These are phyloP conservation scores for Hypomontagnella submonticulosa DNA, from an alignment of 495 filamentous ascomycete genomes.

Conservation along the genomic window DNA sequence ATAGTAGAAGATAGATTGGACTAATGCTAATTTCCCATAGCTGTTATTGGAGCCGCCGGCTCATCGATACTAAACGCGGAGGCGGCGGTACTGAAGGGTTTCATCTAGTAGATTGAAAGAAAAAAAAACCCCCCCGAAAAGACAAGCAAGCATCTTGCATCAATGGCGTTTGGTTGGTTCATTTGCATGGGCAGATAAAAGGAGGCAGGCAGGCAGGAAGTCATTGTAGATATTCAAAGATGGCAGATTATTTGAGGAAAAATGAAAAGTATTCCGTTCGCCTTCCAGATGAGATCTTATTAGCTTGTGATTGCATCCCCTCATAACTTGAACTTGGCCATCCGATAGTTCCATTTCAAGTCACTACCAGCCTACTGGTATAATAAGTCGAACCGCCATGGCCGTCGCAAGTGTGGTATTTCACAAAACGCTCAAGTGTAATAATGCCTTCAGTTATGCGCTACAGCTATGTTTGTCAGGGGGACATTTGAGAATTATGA, in stretches of 20 bases:
- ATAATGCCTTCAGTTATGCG: too few species aligned
- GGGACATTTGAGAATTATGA: too few species aligned
- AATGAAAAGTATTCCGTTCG: neutral
- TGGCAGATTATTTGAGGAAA: neutral
- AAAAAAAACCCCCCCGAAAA: too few species aligned
- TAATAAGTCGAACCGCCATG: too few species aligned
- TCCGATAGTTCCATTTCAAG: too few species aligned
- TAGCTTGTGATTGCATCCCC: neutral
- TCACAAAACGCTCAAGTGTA: too few species aligned
- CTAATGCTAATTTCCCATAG: conserved; percentile 48
- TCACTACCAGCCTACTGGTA: too few species aligned
- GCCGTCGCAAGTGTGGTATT: too few species aligned
- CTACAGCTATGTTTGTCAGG: too few species aligned
- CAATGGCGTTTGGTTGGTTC: conserved; percentile 22
- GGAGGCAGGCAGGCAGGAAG: neutral
- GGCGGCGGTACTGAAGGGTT: conserved; percentile 89
- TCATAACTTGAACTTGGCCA: too few species aligned
- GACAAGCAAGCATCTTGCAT: conserved; percentile 27
- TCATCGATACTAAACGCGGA: conserved; percentile 95
- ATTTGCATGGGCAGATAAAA: conserved; percentile 18
- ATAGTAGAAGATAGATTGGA: neutral
- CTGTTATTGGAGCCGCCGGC: conserved; percentile 93
- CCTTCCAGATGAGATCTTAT: neutral
- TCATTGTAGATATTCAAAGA: conserved; percentile 4
- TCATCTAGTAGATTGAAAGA: conserved; percentile 70